These are phyloP conservation scores for Ophiosphaerella herpotricha DNA, from an alignment of 2,329 filamentous ascomycete genomes.

Conservation along the genomic window DNA sequence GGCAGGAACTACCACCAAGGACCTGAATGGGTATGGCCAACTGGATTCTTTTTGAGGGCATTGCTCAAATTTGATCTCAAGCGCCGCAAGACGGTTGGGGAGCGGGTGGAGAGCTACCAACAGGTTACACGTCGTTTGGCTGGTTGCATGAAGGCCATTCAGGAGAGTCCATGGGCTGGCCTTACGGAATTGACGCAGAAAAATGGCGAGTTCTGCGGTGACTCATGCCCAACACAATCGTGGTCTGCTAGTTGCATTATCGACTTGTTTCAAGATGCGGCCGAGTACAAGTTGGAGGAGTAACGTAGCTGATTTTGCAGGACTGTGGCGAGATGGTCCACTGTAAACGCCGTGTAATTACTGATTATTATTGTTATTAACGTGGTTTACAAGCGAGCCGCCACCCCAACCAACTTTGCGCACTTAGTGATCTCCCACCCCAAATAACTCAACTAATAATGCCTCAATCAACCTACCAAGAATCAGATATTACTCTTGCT, in stretches of 20 bases:
- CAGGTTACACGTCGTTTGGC: conserved; percentile 83
- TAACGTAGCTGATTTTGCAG: conserved; percentile 1
- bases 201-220: conserved; percentile 78
- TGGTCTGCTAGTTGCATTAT: conserved; percentile 96
- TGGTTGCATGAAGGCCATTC: conserved; percentile 84
- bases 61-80: conserved; percentile 87
- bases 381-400: too few relatives aligned
- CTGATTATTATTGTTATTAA: too few relatives aligned
- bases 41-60: conserved; percentile 91
- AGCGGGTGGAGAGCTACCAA: conserved; percentile 86
- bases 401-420: too few relatives aligned
- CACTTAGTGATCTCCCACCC: too few relatives aligned
- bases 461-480: too few relatives aligned
- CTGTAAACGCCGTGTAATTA: conserved; percentile 1
- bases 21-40: conserved; percentile 97
- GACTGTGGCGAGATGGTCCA: neutral
- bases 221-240: conserved; percentile 95
- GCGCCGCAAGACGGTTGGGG: conserved; percentile 68
- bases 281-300: conserved; percentile 37
- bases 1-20: conserved; percentile 98
- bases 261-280: conserved; percentile 92
- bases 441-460: too few relatives aligned
- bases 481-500: too few relatives aligned
- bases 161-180: conserved; percentile 83
- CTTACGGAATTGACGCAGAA: conserved; percentile 93